Evolutionary conservation across 2,329 filamentous ascomycete genomes (phyloP).

Genomic region (Penicillium sp.): DNA sequence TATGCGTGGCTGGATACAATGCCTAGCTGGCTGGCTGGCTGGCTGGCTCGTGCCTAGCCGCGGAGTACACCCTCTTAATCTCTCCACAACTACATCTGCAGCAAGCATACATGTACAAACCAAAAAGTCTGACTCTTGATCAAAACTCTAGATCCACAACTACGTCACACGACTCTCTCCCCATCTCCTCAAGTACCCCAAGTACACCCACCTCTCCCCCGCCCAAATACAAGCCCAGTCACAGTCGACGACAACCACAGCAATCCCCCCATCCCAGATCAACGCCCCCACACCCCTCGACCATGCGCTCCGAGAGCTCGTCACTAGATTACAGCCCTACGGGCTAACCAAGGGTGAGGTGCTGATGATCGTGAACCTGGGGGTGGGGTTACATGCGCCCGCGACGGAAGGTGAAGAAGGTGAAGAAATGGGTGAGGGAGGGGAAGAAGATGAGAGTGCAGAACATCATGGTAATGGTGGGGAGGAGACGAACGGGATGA

Average conservation of each 20-base stretch:
- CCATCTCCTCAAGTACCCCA: constrained; percentile 34
- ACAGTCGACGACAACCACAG: constrained; percentile 13
- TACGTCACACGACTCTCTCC: constrained; percentile 35
- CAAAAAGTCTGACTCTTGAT: not conserved
- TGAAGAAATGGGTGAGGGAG: too few species aligned
- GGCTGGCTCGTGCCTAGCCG: too few species aligned
- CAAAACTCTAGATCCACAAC: constrained; percentile 34
- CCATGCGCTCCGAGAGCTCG: constrained; percentile 30
- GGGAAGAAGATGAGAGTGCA: too few species aligned
- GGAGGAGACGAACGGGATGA: too few species aligned
- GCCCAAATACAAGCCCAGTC: too few species aligned
- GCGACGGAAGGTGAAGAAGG: too few species aligned
- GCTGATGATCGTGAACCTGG: constrained; percentile 41
- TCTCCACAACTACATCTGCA: too few species aligned
- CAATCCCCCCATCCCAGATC: constrained; percentile 10
- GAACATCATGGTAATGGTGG: constrained; percentile 14
- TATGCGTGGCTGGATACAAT: too few species aligned
- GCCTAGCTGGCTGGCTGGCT: too few species aligned
- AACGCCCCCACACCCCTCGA: constrained; percentile 33
- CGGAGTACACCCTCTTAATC: too few species aligned
- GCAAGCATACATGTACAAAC: too few species aligned
- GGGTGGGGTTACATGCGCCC: too few species aligned
- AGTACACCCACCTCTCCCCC: constrained; percentile 21
- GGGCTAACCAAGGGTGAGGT: constrained; percentile 42
- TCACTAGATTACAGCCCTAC: constrained; percentile 32